Conservation (phyloP, 805 yeast species). For the Lipomyces sp. region DNA sequence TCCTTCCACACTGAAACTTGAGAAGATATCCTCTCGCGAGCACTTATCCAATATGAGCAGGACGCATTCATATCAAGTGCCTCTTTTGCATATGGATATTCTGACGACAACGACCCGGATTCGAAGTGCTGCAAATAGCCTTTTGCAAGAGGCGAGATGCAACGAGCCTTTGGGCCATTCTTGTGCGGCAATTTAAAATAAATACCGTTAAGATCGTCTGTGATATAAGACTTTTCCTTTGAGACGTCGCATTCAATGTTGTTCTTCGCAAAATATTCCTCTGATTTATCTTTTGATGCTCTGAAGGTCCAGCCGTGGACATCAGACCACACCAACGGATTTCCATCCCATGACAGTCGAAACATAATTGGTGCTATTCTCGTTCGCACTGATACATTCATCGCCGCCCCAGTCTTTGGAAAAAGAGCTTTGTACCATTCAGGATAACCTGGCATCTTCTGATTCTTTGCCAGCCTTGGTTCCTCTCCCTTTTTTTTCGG, state of each 20-base stretch:
- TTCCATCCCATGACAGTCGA: conserved; percentile 77
- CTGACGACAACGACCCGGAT: conserved; percentile 66
- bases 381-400: conserved; percentile 66
- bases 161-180: conserved; percentile 69
- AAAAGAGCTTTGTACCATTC: conserved; percentile 78
- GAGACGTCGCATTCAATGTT: conserved; percentile 34
- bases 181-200: conserved; percentile 83
- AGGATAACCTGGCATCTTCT: conserved; percentile 85
- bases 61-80: conserved; percentile 74
- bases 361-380: conserved; percentile 74
- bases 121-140: conserved; percentile 69
- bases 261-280: conserved; percentile 39
- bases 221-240: conserved; percentile 29
- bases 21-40: conserved; percentile 74
- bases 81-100: conserved; percentile 65
- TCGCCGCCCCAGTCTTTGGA: conserved; percentile 41
- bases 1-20: conserved; percentile 76
- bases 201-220: conserved; percentile 35
- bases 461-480: conserved; percentile 49
- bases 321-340: conserved; percentile 78
- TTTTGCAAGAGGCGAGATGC: conserved; percentile 76
- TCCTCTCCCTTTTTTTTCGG: conserved; percentile 55
- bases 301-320: conserved; percentile 85
- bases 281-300: conserved; percentile 42
- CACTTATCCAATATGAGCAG: conserved; percentile 90